Conservation (phyloP, 2,329 filamentous ascomycete genomes). For the Myriosclerotinia curreyana region DNA sequence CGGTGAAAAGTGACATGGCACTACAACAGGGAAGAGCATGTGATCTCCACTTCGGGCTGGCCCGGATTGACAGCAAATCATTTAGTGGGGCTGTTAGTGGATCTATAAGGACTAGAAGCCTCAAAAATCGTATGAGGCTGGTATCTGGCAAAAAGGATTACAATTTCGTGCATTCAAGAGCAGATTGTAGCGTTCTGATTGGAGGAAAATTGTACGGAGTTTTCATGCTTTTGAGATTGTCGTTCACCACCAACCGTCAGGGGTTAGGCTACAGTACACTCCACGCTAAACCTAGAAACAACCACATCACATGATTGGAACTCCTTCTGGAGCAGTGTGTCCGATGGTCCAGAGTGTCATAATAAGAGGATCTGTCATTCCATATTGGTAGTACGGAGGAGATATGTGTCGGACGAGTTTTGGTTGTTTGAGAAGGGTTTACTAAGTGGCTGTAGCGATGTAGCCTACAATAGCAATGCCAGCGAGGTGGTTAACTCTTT, state of each 20-base stretch:
- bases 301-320: background rate
- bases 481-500: constrained; percentile 40
- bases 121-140: constrained; percentile 3
- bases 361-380: constrained; percentile 37
- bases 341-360: no score
- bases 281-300: background rate
- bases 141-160: background rate
- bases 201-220: no score
- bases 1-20: constrained; percentile 7
- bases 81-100: constrained; percentile 11
- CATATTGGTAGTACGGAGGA: constrained; percentile 60
- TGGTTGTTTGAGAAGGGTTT: constrained; percentile 39
- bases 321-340: constrained; percentile 29
- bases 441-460: constrained; percentile 38
- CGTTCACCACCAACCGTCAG: background rate
- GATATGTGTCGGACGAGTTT: constrained; percentile 26
- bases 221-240: background rate
- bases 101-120: background rate
- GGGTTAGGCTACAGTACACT: no score
- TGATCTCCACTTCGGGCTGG: constrained; percentile 9
- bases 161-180: background rate
- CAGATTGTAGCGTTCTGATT: background rate
- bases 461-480: constrained; percentile 40
- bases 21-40: constrained; percentile 7
- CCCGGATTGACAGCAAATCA: constrained; percentile 17